Evolutionary conservation across 331 rosid species (phyloP), one percentile per base, ranked within the genome.

Genomic region (Phaseolus coccineus): DNA sequence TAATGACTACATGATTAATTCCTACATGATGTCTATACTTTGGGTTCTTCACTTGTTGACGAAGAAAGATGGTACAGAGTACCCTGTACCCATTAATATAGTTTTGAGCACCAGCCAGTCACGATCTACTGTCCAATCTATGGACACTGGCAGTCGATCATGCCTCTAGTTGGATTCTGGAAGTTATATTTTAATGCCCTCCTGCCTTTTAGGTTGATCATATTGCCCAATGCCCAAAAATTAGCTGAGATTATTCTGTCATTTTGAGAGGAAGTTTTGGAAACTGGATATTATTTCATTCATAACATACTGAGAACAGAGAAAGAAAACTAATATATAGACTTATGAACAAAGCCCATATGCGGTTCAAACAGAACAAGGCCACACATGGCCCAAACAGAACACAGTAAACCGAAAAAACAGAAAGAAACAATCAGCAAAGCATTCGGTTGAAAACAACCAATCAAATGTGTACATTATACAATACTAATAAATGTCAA

Each of bases 141-240:
- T 24, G 31, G 64, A 57, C 40, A 61, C 42, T 4, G 67, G 67
- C 5, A 22, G 31, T 22, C 42, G 30, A 57, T 27, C 64, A 25
- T 25, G 4, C 16, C 37, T 57, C 46, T 50, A 11, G 52, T 31
- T 28, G 61, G 25, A 9, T 70, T 50, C 59, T 70, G 30, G 30
- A 4, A 50, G 9, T 33, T 51, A 12, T 3, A 31, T 14, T 42
- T 71, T 67, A 22, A 40, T 22, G 25, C n/a, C 30, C 30, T 71
- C 76, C 31, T 8, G 31, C 31, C 62, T 70, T 47, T 35, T 50
- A 48, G 40, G 46, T 30, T 70, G 75, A 48, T 39, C 62, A 65
- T 39, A 65, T 16, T 42, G 47, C 47, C 8, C 11, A 42, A 42
- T 42, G 47, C 33, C 72, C 33, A 1, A 30, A 31, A 30, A 42